Conservation (phyloP, 2,329 filamentous ascomycete species). For the Fusarium denticulatum region DNA sequence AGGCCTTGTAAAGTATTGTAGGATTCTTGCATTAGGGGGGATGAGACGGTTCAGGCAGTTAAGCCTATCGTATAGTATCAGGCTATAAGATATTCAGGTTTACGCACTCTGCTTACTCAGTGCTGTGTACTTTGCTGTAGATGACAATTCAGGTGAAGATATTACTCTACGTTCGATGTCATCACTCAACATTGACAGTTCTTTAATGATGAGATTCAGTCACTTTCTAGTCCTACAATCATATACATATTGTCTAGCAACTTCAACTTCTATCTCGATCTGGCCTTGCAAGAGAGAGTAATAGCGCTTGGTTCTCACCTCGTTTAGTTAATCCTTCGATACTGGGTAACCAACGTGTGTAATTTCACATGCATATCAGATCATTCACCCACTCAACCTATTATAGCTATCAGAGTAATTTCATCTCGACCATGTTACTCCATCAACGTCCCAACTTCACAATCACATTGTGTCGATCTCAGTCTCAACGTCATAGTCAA, state of each 20-base stretch:
- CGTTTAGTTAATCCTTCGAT: neutral
- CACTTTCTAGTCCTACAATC: neutral
- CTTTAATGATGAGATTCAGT: too few relatives aligned
- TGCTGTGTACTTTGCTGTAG: neutral
- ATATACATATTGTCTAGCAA: too few relatives aligned
- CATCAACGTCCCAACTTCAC: neutral
- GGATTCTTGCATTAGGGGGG: neutral
- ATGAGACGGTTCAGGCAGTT: neutral
- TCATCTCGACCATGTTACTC: neutral
- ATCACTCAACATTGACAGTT: neutral
- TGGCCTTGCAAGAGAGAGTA: neutral
- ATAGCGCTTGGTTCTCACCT: neutral
- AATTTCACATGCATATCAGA: slow-evolving; percentile 4
- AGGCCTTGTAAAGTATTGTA: slow-evolving; percentile 13
- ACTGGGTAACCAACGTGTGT: neutral
- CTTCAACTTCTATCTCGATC: neutral
- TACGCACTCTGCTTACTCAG: neutral
- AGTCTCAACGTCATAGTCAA: slow-evolving; percentile 4
- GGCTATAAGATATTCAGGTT: neutral
- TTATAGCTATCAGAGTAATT: neutral
- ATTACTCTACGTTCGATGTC: neutral
- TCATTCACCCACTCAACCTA: neutral
- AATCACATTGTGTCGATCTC: slow-evolving; percentile 6
- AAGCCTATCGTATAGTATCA: neutral
- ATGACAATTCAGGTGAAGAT: too few relatives aligned